Conservation (phyloP, 768 basidiomycete species). For the Psilocybe cyanescens region DNA sequence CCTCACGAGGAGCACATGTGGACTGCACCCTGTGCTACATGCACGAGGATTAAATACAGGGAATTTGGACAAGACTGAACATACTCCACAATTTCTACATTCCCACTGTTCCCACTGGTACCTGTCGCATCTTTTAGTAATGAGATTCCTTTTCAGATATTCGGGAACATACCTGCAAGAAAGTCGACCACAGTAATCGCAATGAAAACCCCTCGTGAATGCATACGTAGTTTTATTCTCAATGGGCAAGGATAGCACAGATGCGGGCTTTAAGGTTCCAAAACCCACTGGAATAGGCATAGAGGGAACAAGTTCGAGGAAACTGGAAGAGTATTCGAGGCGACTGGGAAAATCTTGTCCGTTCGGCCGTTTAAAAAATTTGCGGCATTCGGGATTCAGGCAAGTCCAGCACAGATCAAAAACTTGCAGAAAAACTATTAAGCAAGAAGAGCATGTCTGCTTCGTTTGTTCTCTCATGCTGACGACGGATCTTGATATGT, state of each 20-base stretch:
- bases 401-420: constrained; percentile 67
- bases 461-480: background rate
- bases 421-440: constrained; percentile 40
- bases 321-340: constrained; percentile 52
- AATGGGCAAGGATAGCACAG: constrained; percentile 29
- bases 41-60: background rate
- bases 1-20: constrained; percentile 30
- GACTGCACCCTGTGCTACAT: constrained; percentile 13
- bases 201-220: constrained; percentile 73
- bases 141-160: constrained; percentile 1
- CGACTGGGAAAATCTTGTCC: constrained; percentile 29
- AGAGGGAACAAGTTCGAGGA: constrained; percentile 42
- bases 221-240: constrained; percentile 55
- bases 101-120: constrained; percentile 78
- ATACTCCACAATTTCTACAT: constrained; percentile 65
- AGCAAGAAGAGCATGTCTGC: background rate
- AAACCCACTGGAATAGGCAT: constrained; percentile 35
- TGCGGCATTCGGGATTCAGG: constrained; percentile 56
- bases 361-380: constrained; percentile 52
- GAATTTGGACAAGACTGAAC: background rate
- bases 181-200: constrained; percentile 67
- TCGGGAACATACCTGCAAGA: constrained; percentile 62
- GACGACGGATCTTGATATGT: background rate
- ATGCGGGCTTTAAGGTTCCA: constrained; percentile 41
- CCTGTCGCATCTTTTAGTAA: constrained; percentile 37